Base-by-base conservation (phyloP, 83 land plant species). In the Thuja plicata region DNA sequence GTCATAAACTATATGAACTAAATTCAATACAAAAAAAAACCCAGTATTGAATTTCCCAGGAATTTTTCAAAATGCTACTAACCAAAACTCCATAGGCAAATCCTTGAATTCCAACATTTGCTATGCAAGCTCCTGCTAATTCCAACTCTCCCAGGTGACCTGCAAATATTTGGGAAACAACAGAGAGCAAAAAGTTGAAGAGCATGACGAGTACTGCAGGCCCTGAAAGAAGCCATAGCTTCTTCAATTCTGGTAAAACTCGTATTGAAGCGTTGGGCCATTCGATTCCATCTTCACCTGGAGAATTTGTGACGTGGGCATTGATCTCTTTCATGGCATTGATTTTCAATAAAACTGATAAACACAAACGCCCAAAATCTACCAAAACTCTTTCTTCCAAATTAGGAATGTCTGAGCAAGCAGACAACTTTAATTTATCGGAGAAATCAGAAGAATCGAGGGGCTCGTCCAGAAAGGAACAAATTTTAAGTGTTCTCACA, bases 71-170 rank as follows among this genome's bases (percentile, higher is more conserved):
- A 45, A 7, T 24, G 24, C 70, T 46, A 82, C 85, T 82, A 10
- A 94, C 95, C 95, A 94, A 89, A 48, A 94, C 87, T 1, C 93
- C 95, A 48, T 92, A 94, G 66, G 93, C 92, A 41, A 94, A 89
- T 6, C 93, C 93, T 70, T 94, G 95, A 55, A 94, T 92, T 35
- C 92, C 95, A 41, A 92, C 92, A 57, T 89, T 92, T 41, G 91
- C 92, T 48, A 94, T 90, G 79, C 92, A 94, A 15, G 93, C 92
- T 12, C 93, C 95, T 34, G 95, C 95, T 16, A 94, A 91, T 86
- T 62, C 8, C 7, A 62, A 24, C 70, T 62, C 70, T 62, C 70
- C 70, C 70, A 62, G n/a, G n/a, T 62, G 70, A 62, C 70, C 70
- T 5, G 70, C n/a, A 62, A 62, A 21, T 8, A 62, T 62, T 62